phyloP scores from a whole-genome alignment of 441 rosid species.

The Croton setiger region DNA sequence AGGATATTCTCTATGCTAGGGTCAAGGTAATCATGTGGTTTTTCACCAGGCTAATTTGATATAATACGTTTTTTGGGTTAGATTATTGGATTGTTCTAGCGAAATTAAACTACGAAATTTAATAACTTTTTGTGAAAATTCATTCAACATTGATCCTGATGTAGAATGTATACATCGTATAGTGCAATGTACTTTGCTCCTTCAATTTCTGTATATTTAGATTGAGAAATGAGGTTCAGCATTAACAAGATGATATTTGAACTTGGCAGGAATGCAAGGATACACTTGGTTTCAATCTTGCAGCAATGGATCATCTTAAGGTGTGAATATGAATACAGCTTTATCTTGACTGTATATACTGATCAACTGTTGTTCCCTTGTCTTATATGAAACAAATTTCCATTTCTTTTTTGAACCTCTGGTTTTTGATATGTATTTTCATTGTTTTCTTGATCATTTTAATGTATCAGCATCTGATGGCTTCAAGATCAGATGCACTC shows the following conservation, averaged over 20 bases:
- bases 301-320: slow-evolving; percentile 94
- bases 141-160: neutral
- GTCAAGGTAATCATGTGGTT: slow-evolving; percentile 55
- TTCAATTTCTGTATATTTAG: neutral
- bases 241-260: slow-evolving; percentile 16
- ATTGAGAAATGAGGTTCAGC: slow-evolving; percentile 7
- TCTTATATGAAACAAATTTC: neutral
- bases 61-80: neutral
- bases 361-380: neutral
- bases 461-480: slow-evolving; percentile 80
- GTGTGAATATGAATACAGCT: slow-evolving; percentile 27
- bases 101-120: neutral
- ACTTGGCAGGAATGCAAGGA: slow-evolving; percentile 76
- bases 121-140: neutral
- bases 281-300: slow-evolving; percentile 82
- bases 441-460: slow-evolving; percentile 6
- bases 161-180: neutral
- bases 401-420: neutral
- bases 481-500: slow-evolving; percentile 72
- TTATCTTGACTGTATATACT: neutral
- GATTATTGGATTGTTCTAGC: neutral
- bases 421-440: neutral
- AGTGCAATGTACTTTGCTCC: neutral
- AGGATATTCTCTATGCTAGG: slow-evolving; percentile 61
- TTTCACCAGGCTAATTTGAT: neutral